Conservation (phyloP, 495 filamentous ascomycete genomes). For the Xanthoparmelia taractica region DNA sequence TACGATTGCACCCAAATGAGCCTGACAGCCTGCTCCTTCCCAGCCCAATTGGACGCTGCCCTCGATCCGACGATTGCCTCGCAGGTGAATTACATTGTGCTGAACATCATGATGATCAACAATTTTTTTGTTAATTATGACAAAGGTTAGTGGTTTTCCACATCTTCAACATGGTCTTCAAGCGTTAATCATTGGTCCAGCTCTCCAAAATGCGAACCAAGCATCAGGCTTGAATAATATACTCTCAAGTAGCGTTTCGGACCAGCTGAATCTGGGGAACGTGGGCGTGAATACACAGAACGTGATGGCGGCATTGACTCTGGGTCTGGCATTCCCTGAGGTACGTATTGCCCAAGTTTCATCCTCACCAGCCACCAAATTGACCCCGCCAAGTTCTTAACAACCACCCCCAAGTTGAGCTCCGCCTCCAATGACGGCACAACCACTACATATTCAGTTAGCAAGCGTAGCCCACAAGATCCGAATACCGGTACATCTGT, state of each 20-base stretch:
- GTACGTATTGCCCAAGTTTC: background rate
- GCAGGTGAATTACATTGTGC: background rate
- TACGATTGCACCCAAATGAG: background rate
- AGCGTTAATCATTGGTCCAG: background rate
- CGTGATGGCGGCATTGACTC: background rate
- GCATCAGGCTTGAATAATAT: background rate
- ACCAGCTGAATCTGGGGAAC: background rate
- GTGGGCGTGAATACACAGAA: background rate
- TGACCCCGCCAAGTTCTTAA: background rate
- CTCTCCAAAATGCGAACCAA: background rate
- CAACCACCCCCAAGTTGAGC: background rate
- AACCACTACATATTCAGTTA: background rate
- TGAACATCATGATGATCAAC: background rate
- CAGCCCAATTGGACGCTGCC: background rate
- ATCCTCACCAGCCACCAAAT: background rate
- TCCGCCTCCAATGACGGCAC: background rate
- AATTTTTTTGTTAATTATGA: background rate
- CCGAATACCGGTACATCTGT: background rate
- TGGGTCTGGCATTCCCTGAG: background rate
- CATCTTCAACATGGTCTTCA: background rate
- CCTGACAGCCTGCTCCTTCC: background rate
- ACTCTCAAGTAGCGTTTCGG: background rate
- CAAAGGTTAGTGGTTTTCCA: background rate
- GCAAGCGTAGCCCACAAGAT: background rate
- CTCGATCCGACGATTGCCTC: background rate